Percentiles rank a stretch among this genome's conserved stretches.
phyloP scores from a whole-genome alignment of 2,329 filamentous ascomycete species.

The Talaromyces sp. region DNA sequence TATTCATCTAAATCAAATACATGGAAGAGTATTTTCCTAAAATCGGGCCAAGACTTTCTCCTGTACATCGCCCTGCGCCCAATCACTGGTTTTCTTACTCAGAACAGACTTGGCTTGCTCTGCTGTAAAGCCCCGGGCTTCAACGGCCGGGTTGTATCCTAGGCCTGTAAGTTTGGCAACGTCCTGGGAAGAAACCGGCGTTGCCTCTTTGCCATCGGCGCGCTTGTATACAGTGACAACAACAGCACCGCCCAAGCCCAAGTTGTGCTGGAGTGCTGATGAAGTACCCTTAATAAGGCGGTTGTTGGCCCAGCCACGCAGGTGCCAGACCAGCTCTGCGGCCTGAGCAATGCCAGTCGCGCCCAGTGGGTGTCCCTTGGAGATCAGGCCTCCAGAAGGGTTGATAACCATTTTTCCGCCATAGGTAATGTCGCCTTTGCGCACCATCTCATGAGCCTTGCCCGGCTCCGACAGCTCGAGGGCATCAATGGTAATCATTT shows the following conservation, averaged over 20 bases:
- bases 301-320: constrained; percentile 95
- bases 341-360: constrained; percentile 95
- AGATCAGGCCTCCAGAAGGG: constrained; percentile 89
- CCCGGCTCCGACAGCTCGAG: constrained; percentile 73
- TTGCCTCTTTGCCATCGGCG: constrained; percentile 66
- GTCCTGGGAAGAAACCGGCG: constrained; percentile 55
- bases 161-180: constrained; percentile 64
- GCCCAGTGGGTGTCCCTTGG: constrained; percentile 90
- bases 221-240: constrained; percentile 87
- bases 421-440: constrained; percentile 84
- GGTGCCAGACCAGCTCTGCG: constrained; percentile 90
- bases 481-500: constrained; percentile 85
- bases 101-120: constrained; percentile 65
- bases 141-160: constrained; percentile 87
- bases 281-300: constrained; percentile 63
- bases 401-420: constrained; percentile 79
- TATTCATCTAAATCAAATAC: neutral
- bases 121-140: constrained; percentile 81
- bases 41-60: constrained; percentile 70
- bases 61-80: constrained; percentile 72
- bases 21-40: constrained; percentile 17
- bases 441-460: constrained; percentile 87
- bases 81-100: constrained; percentile 64
- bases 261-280: constrained; percentile 82
- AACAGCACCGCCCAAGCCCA: constrained; percentile 84